Evolutionary conservation across 495 filamentous ascomycete genomes (phyloP).

Genomic region (Symbiotaphrina buchneri): DNA sequence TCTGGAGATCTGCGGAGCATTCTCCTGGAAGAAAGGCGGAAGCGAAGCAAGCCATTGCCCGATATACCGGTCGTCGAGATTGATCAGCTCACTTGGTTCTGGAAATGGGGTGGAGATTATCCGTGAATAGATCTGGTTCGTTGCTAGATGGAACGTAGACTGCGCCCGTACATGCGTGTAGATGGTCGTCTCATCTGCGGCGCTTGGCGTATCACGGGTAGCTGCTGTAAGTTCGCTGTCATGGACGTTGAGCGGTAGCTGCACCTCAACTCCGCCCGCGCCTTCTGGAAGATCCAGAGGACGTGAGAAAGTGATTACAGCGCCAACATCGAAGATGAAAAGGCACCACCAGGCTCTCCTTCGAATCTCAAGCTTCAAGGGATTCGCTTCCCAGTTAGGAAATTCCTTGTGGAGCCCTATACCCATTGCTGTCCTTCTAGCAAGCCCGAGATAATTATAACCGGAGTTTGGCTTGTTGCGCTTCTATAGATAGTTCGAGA

Average conservation of each 20-base stretch:
- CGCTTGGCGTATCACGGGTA: constrained; percentile 18
- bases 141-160: no score
- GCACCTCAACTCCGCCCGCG: constrained; percentile 24
- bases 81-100: no score
- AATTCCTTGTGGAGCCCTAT: constrained; percentile 32
- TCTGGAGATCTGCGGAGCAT: no score
- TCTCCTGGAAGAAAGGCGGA: no score
- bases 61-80: no score
- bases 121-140: no score
- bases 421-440: constrained; percentile 28
- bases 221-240: constrained; percentile 20
- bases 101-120: no score
- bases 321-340: constrained; percentile 11
- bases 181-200: constrained; percentile 20
- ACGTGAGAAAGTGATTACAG: constrained; percentile 11
- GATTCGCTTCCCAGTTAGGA: constrained; percentile 26
- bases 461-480: constrained; percentile 31
- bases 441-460: constrained; percentile 28
- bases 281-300: constrained; percentile 22
- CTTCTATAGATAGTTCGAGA: constrained; percentile 32
- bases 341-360: constrained; percentile 11
- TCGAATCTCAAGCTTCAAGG: constrained; percentile 16
- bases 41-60: no score
- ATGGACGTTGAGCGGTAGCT: constrained; percentile 24
- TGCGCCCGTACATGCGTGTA: constrained; percentile 27